Evolutionary conservation across 306 rosid genomes (phyloP).

Genomic region (Sechiopsis laciniata): DNA sequence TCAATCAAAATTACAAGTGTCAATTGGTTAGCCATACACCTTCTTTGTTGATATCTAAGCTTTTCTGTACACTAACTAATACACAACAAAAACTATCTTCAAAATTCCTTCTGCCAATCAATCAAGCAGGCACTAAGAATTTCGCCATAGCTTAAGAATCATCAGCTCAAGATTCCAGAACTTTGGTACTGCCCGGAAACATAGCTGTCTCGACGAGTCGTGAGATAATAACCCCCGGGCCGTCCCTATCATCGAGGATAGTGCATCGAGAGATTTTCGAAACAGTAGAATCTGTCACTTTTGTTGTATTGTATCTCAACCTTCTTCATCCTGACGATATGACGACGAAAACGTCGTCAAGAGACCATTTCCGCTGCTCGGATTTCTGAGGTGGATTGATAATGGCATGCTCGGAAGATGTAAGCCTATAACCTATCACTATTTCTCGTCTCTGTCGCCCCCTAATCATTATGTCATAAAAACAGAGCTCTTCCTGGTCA

Average conservation of each 20-base stretch:
- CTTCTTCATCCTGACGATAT: conserved; percentile 50
- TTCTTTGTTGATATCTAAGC: neutral
- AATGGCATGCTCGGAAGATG: conserved; percentile 59
- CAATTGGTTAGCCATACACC: neutral
- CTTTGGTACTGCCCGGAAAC: neutral
- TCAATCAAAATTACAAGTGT: conserved; percentile 3
- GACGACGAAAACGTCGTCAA: conserved; percentile 78
- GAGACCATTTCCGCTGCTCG: conserved; percentile 68
- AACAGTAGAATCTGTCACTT: neutral
- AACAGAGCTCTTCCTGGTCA: conserved; percentile 83
- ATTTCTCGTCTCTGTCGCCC: conserved; percentile 78
- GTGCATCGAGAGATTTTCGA: neutral
- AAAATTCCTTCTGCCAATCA: neutral
- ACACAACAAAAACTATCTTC: neutral
- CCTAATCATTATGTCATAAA: conserved; percentile 77
- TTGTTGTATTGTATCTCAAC: neutral
- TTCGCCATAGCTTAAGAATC: neutral
- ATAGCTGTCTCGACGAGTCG: neutral
- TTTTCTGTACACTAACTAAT: neutral
- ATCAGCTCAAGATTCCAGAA: neutral
- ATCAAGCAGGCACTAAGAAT: neutral
- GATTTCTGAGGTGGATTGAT: conserved; percentile 72
- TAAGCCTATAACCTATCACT: conserved; percentile 73
- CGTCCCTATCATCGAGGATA: neutral
- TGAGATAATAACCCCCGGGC: neutral